A percentile compares a stretch with the other conserved stretches of the same genome.
phyloP scores from a whole-genome alignment of 169 alveolate genomes.

The Condylostoma magnum region DNA sequence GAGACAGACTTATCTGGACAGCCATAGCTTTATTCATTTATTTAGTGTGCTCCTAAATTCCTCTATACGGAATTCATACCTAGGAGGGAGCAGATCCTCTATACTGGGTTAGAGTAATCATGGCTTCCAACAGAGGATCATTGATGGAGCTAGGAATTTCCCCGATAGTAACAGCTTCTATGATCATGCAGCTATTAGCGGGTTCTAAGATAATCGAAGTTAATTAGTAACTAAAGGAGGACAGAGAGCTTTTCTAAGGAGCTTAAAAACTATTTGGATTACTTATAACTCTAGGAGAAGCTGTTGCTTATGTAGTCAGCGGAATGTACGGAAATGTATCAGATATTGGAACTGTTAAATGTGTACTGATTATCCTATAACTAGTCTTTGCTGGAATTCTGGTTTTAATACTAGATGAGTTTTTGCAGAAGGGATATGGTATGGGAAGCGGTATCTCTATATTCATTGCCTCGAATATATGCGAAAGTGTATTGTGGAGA shows the following conservation, averaged over 20 bases:
- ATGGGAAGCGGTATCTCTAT: conserved; percentile 99
- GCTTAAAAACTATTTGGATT: conserved; percentile 96
- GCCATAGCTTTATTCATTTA: conserved; percentile 95
- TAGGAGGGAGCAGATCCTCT: conserved; percentile 96
- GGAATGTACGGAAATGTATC: conserved; percentile 98
- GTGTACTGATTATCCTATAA: conserved; percentile 94
- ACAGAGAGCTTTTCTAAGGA: conserved; percentile 96
- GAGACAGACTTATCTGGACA: conserved; percentile 98
- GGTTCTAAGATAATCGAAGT: conserved; percentile 99
- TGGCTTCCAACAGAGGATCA: conserved; percentile 99
- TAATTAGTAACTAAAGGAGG: conserved; percentile 97
- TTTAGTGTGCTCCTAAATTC: conserved; percentile 97
- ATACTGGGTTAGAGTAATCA: conserved; percentile 98
- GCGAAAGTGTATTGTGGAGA: conserved; percentile 99
- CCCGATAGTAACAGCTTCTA: conserved; percentile 98
- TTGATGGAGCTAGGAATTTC: conserved; percentile 99
- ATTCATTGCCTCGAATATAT: conserved; percentile 99
- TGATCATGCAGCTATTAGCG: conserved; percentile 99
- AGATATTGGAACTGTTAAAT: conserved; percentile 97
- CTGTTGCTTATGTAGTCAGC: conserved; percentile 96
- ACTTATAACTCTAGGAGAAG: conserved; percentile 98
- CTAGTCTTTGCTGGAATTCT: conserved; percentile 99
- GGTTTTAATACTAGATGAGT: conserved; percentile 97
- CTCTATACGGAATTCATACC: conserved; percentile 96
- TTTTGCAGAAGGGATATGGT: conserved; percentile 99